Base-by-base conservation (phyloP, 2,329 filamentous ascomycete species). In the Alternaria ventricosa region DNA sequence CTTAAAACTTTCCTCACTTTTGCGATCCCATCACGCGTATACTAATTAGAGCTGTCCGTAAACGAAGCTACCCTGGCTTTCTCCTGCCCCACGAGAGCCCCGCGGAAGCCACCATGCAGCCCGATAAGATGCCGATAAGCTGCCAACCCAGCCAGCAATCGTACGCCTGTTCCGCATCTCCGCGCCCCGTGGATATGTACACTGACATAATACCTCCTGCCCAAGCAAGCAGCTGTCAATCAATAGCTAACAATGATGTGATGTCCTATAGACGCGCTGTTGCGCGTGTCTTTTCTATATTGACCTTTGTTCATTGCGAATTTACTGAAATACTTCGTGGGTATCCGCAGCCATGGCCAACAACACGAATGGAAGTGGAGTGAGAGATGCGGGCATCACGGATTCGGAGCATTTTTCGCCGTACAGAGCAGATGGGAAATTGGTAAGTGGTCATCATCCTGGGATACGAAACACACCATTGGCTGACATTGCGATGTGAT, bases 361-460 rank as follows among this genome's bases (percentile, higher is more conserved):
- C 20, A 53, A 61, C 1, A 68, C 69, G 59, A 57, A 61, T 7
- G 63, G 65, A 27, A 62, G 59, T 33, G 63, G 20, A 0, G 49
- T 13, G 8, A 36, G 56, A 7, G 50, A 47, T 2, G 44, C 50
- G 1, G 44, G 45, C 25, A 64, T 61, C 12, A 66, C 62, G 1
- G 78, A 81, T 30, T 82, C 82, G 2, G 80, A 84, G 65, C 83
- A 86, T 59, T 87, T 88, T 72, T 87, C 85, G 23, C 87, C 87
- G 1, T 88, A 88, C 72, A 79, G 87, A 61, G 60, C 82, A 5
- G 87, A 88, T 77, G 87, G 87, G 43, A 88, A 88, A 74, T 80
- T 88, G 50, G 85, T 85, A 66, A 64, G 83, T 36, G 0, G 7
- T n/a, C 4, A 7, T n/a, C 33, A 36, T 36, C 13, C 2, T 9